Evolutionary conservation across 139 green algal species (phyloP).

Genomic region (Chlorella sp.): DNA sequence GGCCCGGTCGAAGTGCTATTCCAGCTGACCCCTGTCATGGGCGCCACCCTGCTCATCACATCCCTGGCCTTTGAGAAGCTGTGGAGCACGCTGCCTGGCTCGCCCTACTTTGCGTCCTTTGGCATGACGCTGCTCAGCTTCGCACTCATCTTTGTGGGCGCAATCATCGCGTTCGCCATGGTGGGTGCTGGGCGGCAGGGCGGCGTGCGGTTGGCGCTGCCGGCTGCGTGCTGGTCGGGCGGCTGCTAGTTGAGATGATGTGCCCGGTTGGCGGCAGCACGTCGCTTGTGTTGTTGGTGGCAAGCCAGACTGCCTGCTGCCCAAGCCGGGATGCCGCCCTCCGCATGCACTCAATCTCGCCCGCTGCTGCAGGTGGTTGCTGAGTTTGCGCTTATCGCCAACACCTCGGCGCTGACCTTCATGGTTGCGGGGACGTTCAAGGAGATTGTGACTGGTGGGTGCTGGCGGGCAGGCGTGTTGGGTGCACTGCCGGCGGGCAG

Average conservation of each 20-base stretch:
- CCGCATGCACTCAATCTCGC: too few relatives aligned
- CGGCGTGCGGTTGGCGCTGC: too few relatives aligned
- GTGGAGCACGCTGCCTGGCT: slow-evolving; percentile 67
- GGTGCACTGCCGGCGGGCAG: slow-evolving; percentile 19
- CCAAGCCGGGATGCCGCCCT: too few relatives aligned
- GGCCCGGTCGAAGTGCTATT: slow-evolving; percentile 48
- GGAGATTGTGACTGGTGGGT: slow-evolving; percentile 78
- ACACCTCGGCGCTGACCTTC: slow-evolving; percentile 92
- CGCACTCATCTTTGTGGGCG: slow-evolving; percentile 63
- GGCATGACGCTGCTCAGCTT: slow-evolving; percentile 48
- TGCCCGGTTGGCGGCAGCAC: too few relatives aligned
- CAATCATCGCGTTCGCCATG: slow-evolving; percentile 87
- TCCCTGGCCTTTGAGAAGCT: slow-evolving; percentile 75
- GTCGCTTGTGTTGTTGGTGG: too few relatives aligned
- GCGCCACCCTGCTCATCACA: slow-evolving; percentile 65
- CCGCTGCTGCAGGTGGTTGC: not conserved
- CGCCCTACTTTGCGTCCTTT: slow-evolving; percentile 74
- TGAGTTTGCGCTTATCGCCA: slow-evolving; percentile 81
- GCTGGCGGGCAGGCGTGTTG: not conserved
- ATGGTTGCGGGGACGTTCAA: slow-evolving; percentile 94
- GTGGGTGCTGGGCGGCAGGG: slow-evolving; percentile 53
- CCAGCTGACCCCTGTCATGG: slow-evolving; percentile 79
- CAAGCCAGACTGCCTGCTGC: too few relatives aligned
- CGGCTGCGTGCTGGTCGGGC: too few relatives aligned
- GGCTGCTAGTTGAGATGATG: too few relatives aligned